Base-by-base conservation (phyloP, 2,329 filamentous ascomycete genomes). In the Aschersonia sp. region DNA sequence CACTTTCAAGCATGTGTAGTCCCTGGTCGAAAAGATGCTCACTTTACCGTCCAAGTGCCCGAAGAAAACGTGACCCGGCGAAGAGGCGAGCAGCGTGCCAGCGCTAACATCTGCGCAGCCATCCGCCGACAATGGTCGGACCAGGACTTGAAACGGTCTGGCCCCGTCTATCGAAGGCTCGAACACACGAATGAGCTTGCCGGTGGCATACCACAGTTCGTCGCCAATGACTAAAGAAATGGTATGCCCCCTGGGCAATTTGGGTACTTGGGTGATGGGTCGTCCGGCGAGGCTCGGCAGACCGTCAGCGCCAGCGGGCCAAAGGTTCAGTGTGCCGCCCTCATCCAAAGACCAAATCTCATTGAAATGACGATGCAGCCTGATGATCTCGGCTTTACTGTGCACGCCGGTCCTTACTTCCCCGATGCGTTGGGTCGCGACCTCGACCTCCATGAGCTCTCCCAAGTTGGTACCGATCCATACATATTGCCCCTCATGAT, bases 301-400 rank as follows among this genome's bases (percentile, higher is more conserved):
- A 0, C 84, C 82, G 5, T 77, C 77, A 43, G 66, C 66, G 56
- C 88, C 85, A 4, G 89, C 82, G 1, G 79, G 81, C 92, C 92
- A 98, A 5, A 97, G 77, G 54, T 87, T 81, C 11, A 98, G 68
- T 43, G 84, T 85, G 9, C 92, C 92, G 44, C 84, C 80, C 53
- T 95, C 89, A 60, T 97, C 92, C 44, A 98, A 64, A 0, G 89
- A 89, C 92, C 92, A 98, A 61, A 98, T 77, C 58, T 95, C 86
- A 54, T 87, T 87, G 52, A 79, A 83, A 62, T 94, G 84, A 40
- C 92, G 80, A 59, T 87, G 84, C 41, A 98, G 94, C 56, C 81
- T 87, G 52, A 86, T 77, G 45, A 98, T 76, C 55, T 94, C 86
- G 51, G 80, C 75, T 41, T 86, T 79, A 6, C 81, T 79, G 57